Base-by-base conservation (phyloP, 208 protist genomes). In the Phytomonas serpens region DNA sequence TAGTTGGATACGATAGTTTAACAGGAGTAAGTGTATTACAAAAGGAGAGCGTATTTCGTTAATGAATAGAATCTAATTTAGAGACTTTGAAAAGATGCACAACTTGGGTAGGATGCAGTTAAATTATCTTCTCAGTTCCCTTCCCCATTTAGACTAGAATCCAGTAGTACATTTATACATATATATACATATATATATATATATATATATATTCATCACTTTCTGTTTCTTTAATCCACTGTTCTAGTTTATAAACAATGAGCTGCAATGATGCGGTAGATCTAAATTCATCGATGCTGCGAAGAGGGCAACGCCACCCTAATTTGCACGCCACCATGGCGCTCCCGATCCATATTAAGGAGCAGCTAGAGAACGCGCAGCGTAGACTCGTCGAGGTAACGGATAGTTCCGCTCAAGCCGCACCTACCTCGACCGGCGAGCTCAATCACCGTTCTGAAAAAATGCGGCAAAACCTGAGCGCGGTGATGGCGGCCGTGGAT, bases 401-500 rank as follows among this genome's bases (percentile, higher is more conserved):
- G 13, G 47, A 57, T 57, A 19, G 13, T 7, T 57, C 47, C 13
- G 16, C 19, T 5, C 47, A 0, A 19, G 6, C 23, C 16, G 47
- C 19, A 1, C 27, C 47, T 1, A 57, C 47, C 47, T n/a, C 33
- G n/a, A 31, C 36, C 32, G 31, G 69, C 2, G 47, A 27, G 47
- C 47, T 57, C 19, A 57, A 57, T 6, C 47, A 9, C 13, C 19
- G 47, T 23, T 6, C 27, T 57, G 47, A 57, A 57, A 57, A 57
- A 6, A 16, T 57, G 13, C 16, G 23, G 23, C 13, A 27, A 68
- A 71, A 81, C n/a, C 68, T 77, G 31, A 67, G 33, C 11, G 69
- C 70, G 61, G 78, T 86, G 4, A 73, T 74, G 52, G 77, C 73
- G 2, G 84, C 83, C 16, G 74, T 92, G 30, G 69, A 82, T 19